phyloP scores from a whole-genome alignment of 2,329 filamentous ascomycete genomes.

The Phaeophleospora eucalypticola region DNA sequence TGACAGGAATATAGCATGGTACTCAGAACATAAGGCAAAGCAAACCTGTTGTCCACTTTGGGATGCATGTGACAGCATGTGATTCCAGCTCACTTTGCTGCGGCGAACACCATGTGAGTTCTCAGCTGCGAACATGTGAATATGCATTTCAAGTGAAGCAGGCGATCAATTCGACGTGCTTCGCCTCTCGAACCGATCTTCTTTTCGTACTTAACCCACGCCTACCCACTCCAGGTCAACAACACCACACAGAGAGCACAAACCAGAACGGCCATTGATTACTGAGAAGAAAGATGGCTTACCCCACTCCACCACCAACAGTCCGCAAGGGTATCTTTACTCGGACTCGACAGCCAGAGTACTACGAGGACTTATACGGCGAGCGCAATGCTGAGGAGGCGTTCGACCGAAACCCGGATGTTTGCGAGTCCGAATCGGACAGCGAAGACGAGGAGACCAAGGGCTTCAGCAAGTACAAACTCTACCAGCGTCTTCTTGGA shows the following conservation, averaged over 20 bases:
- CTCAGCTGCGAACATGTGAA: background rate
- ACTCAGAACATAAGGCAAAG: background rate
- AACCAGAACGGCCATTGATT: background rate
- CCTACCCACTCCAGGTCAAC: too few species aligned
- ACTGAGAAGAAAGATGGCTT: background rate
- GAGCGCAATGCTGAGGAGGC: slow-evolving; percentile 15
- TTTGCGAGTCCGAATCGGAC: slow-evolving; percentile 23
- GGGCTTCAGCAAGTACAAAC: slow-evolving; percentile 1
- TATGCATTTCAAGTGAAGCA: too few species aligned
- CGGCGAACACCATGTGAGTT: too few species aligned
- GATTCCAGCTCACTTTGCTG: too few species aligned
- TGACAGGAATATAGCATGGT: background rate
- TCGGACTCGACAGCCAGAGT: slow-evolving; percentile 4
- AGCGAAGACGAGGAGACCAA: slow-evolving; percentile 13
- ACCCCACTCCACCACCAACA: slow-evolving; percentile 1
- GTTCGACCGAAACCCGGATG: slow-evolving; percentile 13
- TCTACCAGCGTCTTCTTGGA: background rate
- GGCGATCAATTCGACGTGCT: too few species aligned
- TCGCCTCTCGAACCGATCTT: too few species aligned
- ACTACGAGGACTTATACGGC: slow-evolving; percentile 25
- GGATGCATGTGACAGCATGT: background rate
- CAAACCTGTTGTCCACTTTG: background rate
- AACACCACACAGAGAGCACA: background rate
- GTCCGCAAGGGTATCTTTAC: slow-evolving; percentile 5
- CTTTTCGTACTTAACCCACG: too few species aligned